These are phyloP conservation scores for Paradendryphiella salina DNA, from an alignment of 2,329 filamentous ascomycete species.

Conservation along the genomic window DNA sequence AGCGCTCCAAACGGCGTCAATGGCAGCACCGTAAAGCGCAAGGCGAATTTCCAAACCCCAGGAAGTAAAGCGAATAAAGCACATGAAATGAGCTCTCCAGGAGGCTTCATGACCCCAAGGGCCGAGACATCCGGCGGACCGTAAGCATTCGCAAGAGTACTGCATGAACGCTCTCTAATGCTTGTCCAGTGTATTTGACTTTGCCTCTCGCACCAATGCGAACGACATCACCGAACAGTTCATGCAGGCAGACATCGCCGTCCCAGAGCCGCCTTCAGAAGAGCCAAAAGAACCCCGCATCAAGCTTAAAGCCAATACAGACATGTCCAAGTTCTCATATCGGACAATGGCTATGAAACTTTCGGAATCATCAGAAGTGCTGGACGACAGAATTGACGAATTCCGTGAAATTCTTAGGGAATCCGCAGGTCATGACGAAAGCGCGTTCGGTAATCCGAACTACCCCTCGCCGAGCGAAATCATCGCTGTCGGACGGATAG, in stretches of 20 bases:
- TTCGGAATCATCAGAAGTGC: slow-evolving; percentile 86
- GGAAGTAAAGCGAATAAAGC: slow-evolving; percentile 49
- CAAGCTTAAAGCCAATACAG: slow-evolving; percentile 81
- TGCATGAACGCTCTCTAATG: slow-evolving; percentile 11
- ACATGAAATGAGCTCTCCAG: slow-evolving; percentile 56
- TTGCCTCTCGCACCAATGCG: slow-evolving; percentile 74
- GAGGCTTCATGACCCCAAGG: slow-evolving; percentile 41
- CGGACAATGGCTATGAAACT: slow-evolving; percentile 94
- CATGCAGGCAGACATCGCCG: slow-evolving; percentile 73
- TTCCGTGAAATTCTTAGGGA: slow-evolving; percentile 75
- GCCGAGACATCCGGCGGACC: slow-evolving; percentile 44
- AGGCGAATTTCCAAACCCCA: slow-evolving; percentile 57
- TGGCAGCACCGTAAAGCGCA: slow-evolving; percentile 57
- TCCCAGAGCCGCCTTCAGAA: slow-evolving; percentile 69
- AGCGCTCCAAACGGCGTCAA: slow-evolving; percentile 47
- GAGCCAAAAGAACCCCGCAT: slow-evolving; percentile 76
- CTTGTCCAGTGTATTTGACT: slow-evolving; percentile 60
- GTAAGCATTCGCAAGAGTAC: slow-evolving; percentile 39
- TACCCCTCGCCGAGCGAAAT: slow-evolving; percentile 83
- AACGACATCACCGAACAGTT: slow-evolving; percentile 77
- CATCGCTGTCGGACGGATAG: slow-evolving; percentile 87
- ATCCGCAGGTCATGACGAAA: slow-evolving; percentile 74
- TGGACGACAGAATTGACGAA: slow-evolving; percentile 94
- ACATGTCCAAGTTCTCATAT: slow-evolving; percentile 88
- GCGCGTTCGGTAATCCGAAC: slow-evolving; percentile 83